Percentiles rank a stretch among this genome's conserved stretches.
Conservation (phyloP, 331 rosid genomes). For the Saraca asoca region DNA sequence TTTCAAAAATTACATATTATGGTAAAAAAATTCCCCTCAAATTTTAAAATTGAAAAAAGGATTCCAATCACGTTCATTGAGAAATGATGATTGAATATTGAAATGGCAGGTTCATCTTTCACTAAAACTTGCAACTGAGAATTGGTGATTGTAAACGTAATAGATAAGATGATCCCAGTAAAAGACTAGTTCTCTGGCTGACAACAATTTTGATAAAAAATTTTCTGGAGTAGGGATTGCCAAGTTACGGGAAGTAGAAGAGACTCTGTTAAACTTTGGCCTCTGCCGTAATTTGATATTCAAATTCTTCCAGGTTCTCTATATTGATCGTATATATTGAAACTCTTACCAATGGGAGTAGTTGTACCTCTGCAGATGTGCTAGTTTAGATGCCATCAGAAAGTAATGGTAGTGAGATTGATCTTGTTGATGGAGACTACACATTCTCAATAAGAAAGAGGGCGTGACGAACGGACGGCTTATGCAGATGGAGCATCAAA, state of each 20-base stretch:
- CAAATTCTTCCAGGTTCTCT: background rate
- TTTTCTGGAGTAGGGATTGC: too few species aligned
- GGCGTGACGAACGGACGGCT: slow-evolving; percentile 61
- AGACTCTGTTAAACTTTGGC: too few species aligned
- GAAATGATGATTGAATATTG: background rate
- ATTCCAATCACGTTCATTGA: background rate
- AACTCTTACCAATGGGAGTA: slow-evolving; percentile 30
- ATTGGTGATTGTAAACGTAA: too few species aligned
- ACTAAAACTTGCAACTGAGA: too few species aligned
- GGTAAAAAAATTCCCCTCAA: too few species aligned
- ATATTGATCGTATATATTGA: slow-evolving; percentile 18
- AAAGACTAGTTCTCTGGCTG: too few species aligned
- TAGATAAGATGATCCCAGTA: too few species aligned
- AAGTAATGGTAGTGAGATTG: slow-evolving; percentile 48
- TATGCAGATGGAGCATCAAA: slow-evolving; percentile 94
- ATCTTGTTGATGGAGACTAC: slow-evolving; percentile 87
- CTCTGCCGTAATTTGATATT: too few species aligned
- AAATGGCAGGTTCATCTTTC: slow-evolving; percentile 4
- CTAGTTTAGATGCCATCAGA: slow-evolving; percentile 74
- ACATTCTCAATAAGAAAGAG: slow-evolving; percentile 53
- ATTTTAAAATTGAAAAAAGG: too few species aligned
- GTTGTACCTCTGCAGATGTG: slow-evolving; percentile 84
- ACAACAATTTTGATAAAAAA: too few species aligned
- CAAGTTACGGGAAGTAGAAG: too few species aligned
- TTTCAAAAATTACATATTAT: too few species aligned